Conservation (phyloP, 345 rosid species). For the Orychophragmus violaceus region DNA sequence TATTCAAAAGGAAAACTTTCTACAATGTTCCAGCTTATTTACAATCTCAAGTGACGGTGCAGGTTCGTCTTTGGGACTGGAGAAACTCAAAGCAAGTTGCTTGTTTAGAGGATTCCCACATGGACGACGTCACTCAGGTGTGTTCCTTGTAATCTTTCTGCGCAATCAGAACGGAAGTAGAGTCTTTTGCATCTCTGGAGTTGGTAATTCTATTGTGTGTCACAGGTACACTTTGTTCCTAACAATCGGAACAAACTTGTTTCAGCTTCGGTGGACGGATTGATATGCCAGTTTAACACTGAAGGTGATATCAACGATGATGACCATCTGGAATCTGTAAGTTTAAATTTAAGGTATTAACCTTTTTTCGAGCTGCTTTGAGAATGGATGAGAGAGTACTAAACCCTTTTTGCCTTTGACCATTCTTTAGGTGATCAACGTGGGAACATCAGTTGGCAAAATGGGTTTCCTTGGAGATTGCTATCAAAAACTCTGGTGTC, state of each 20-base stretch:
- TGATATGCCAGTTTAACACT: constrained; percentile 72
- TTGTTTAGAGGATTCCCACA: constrained; percentile 81
- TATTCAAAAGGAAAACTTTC: no score
- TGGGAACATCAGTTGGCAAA: constrained; percentile 80
- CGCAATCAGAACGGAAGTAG: no score
- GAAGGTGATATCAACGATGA: constrained; percentile 75
- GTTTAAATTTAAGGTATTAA: neutral
- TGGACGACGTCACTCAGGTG: constrained; percentile 93
- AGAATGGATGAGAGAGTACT: no score
- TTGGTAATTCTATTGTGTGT: neutral
- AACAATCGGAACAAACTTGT: constrained; percentile 57
- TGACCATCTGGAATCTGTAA: constrained; percentile 87
- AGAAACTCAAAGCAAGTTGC: constrained; percentile 89
- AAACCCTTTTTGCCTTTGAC: no score
- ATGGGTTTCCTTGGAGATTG: constrained; percentile 71
- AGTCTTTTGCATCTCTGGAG: no score
- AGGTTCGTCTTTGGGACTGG: constrained; percentile 95
- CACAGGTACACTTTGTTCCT: constrained; percentile 72
- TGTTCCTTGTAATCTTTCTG: neutral
- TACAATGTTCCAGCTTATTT: no score
- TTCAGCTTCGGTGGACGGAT: constrained; percentile 92
- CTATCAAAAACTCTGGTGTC: constrained; percentile 77
- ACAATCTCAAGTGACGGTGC: constrained; percentile 1
- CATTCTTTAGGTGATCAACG: constrained; percentile 88
- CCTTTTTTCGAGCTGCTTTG: no score